A percentile compares a stretch with the other conserved stretches of the same genome.
Conservation (phyloP, 2,329 filamentous ascomycete species). For the Colletotrichum euphorbiae region DNA sequence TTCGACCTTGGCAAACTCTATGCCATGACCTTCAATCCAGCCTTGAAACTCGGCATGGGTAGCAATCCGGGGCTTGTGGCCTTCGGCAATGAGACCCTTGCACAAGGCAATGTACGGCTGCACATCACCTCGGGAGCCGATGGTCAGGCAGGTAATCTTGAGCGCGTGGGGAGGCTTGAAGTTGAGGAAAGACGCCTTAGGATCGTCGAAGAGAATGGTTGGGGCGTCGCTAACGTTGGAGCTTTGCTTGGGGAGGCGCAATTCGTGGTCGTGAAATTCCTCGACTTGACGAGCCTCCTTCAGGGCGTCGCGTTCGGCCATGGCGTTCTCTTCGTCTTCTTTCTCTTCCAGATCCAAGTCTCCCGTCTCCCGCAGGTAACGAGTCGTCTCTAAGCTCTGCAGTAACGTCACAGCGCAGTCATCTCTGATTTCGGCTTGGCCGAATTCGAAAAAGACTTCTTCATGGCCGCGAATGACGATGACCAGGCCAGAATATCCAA, state of each 20-base stretch:
- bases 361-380: conserved; percentile 77
- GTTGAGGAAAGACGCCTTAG: conserved; percentile 86
- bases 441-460: conserved; percentile 96
- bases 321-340: conserved; percentile 78
- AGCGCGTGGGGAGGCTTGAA: conserved; percentile 87
- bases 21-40: conserved; percentile 93
- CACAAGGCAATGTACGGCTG: conserved; percentile 98
- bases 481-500: conserved; percentile 90
- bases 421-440: conserved; percentile 80
- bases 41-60: conserved; percentile 90
- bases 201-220: conserved; percentile 89
- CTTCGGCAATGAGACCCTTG: conserved; percentile 88
- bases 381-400: conserved; percentile 78
- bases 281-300: conserved; percentile 74
- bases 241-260: conserved; percentile 60
- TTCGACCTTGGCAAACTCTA: conserved; percentile 88
- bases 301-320: conserved; percentile 83
- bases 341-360: conserved; percentile 75
- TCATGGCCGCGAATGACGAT: conserved; percentile 95
- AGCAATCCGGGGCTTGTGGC: conserved; percentile 87
- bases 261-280: conserved; percentile 62
- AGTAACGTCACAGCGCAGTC: conserved; percentile 88
- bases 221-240: conserved; percentile 68
- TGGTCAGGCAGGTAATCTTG: conserved; percentile 91
- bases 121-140: conserved; percentile 94